These are phyloP conservation scores for Wickerhamomyces chambardii DNA, from an alignment of 805 yeast species.

Conservation along the genomic window DNA sequence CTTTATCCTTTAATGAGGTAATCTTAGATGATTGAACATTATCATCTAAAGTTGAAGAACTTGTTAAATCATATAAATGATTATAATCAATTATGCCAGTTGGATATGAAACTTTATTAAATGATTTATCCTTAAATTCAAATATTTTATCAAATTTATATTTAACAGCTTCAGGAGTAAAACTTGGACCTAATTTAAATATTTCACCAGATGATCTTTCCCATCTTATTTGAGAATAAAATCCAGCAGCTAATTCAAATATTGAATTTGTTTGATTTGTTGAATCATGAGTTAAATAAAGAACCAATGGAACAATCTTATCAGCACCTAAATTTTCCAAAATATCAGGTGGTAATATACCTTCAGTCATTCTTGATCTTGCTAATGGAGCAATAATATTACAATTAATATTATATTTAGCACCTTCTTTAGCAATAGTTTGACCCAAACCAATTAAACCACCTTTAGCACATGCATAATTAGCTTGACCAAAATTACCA, in stretches of 20 bases:
- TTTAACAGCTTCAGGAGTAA: conserved; percentile 82
- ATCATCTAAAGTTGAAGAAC: conserved; percentile 46
- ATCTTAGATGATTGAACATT: conserved; percentile 34
- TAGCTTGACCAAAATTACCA: conserved; percentile 96
- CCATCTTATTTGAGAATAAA: conserved; percentile 89
- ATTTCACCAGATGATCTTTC: conserved; percentile 83
- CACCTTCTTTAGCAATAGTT: conserved; percentile 93
- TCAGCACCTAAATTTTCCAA: conserved; percentile 78
- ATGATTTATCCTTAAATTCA: conserved; percentile 50
- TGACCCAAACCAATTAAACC: conserved; percentile 89
- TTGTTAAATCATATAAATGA: too few relatives aligned
- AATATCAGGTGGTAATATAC: conserved; percentile 76
- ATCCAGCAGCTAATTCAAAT: conserved; percentile 93
- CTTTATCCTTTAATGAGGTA: too few relatives aligned
- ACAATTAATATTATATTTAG: conserved; percentile 69
- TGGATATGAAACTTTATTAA: conserved; percentile 59
- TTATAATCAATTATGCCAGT: conserved; percentile 62
- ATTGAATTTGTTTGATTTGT: conserved; percentile 61
- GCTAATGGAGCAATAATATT: conserved; percentile 94
- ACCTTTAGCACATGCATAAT: conserved; percentile 89
- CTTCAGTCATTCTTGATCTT: conserved; percentile 93
- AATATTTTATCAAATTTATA: conserved; percentile 53
- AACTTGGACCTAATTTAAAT: conserved; percentile 67
- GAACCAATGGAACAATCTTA: conserved; percentile 86
- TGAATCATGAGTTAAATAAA: conserved; percentile 65